phyloP scores from a whole-genome alignment of 257 asterid species.

The Primulina eburnea region DNA sequence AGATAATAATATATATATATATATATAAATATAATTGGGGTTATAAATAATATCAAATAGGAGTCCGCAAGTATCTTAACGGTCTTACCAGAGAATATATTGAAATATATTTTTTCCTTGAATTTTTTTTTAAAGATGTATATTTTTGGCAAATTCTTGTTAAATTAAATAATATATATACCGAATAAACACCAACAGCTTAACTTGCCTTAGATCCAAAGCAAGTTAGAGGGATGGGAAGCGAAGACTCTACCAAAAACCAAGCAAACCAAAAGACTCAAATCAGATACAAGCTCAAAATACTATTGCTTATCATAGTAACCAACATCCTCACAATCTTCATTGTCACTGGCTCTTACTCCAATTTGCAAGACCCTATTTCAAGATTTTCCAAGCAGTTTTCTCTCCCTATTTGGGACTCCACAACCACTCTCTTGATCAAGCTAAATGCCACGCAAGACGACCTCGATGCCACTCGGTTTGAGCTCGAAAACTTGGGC shows the following conservation, averaged over 20 bases:
- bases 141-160: not conserved
- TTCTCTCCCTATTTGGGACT: slow-evolving; percentile 24
- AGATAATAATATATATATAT: too few relatives aligned
- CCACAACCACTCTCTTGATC: slow-evolving; percentile 25
- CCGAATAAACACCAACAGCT: not conserved
- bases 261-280: slow-evolving; percentile 31
- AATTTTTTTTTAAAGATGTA: too few relatives aligned
- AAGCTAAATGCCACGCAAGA: slow-evolving; percentile 36
- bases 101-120: too few relatives aligned
- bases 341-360: slow-evolving; percentile 35
- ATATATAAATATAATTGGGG: too few relatives aligned
- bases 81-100: too few relatives aligned
- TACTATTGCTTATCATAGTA: slow-evolving; percentile 31
- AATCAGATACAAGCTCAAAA: slow-evolving; percentile 37
- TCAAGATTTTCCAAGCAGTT: slow-evolving; percentile 17
- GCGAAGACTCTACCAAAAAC: slow-evolving; percentile 36
- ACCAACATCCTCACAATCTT: slow-evolving; percentile 48
- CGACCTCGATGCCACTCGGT: slow-evolving; percentile 30
- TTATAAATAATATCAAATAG: too few relatives aligned
- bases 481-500: slow-evolving; percentile 27
- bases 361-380: slow-evolving; percentile 20
- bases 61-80: too few relatives aligned
- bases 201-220: slow-evolving; percentile 8
- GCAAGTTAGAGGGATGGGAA: slow-evolving; percentile 30
- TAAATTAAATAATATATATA: slow-evolving; percentile 8